Evolutionary conservation across 2,329 filamentous ascomycete species (phyloP), one percentile per base, ranked within the genome.

Genomic region (Domatiomyces catenatus): DNA sequence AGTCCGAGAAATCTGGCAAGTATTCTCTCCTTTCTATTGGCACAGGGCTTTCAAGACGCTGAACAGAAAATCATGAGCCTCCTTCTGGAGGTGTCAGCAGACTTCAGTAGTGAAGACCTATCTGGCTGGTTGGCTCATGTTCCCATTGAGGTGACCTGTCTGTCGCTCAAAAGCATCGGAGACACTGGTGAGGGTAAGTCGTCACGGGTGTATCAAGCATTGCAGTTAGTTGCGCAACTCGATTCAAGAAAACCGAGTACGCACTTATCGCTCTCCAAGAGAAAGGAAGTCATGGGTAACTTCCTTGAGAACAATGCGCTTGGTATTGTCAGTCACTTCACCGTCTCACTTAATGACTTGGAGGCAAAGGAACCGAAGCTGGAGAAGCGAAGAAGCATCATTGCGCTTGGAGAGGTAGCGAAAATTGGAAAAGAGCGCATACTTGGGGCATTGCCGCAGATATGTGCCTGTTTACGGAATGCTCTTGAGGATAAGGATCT

Each of bases 391-490:
- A 77, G 84, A 52, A 88, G 83, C 59, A 79, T 98, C 7, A 78
- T 79, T 56, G 89, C 86, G 4, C 83, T 98, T 62, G 84, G 87
- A 58, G 86, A 94, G 63, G 85, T 98, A 77, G 83, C 95, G 47
- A 79, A 73, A 49, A 72, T 93, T 47, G 84, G 86, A 44, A 83
- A 80, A 59, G 74, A 74, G 2, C 81, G 85, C 61, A 79, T 89
- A 28, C 82, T 80, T 54, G 80, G 83, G 59, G 92, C 86, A 47
- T 73, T 94, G 42, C 90, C 92, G 19, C 60, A 90, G 81, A 90
- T 96, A 50, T 87, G 87, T 57, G 88, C 90, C n/a, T 95, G 86
- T 62, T 72, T 98, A 10, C 80, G 94, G 55, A 88, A 87, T 19
- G 88, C 88, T 0, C 76, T 96, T 53, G 75, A 83, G 15, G 78